Evolutionary conservation across 1,284 basidiomycete species (phyloP).

Genomic region (Tilletia indica): DNA sequence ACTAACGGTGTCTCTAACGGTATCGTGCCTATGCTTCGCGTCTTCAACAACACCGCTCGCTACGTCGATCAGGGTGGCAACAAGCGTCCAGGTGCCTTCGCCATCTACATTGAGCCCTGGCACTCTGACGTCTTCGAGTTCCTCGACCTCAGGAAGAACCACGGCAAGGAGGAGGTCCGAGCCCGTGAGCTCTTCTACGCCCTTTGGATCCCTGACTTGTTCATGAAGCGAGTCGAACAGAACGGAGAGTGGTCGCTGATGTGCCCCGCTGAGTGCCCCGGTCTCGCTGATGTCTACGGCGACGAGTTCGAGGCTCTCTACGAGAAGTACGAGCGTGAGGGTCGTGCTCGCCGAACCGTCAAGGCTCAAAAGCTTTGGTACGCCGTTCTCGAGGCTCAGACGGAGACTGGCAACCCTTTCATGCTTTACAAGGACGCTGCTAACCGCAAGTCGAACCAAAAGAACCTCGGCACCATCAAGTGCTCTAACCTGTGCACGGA

Average conservation of each 20-base stretch:
- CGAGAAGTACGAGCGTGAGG: constrained; percentile 85
- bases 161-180: constrained; percentile 96
- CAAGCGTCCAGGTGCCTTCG: constrained; percentile 98
- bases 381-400: constrained; percentile 91
- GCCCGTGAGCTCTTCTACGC: constrained; percentile 98
- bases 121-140: constrained; percentile 97
- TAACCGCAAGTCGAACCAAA: constrained; percentile 71
- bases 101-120: constrained; percentile 97
- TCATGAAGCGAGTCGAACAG: constrained; percentile 61
- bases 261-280: constrained; percentile 94
- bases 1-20: constrained; percentile 98
- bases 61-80: constrained; percentile 99
- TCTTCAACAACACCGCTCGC: constrained; percentile 95
- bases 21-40: constrained; percentile 98
- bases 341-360: constrained; percentile 79
- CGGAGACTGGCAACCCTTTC: constrained; percentile 96
- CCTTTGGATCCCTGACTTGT: constrained; percentile 96
- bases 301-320: constrained; percentile 89
- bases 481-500: constrained; percentile 98
- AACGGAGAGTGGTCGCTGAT: constrained; percentile 93
- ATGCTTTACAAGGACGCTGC: constrained; percentile 84
- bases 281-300: constrained; percentile 83
- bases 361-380: constrained; percentile 99
- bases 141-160: constrained; percentile 96
- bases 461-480: constrained; percentile 98